Conservation (phyloP, 495 filamentous ascomycete species). For the Pseudevernia furfuracea region DNA sequence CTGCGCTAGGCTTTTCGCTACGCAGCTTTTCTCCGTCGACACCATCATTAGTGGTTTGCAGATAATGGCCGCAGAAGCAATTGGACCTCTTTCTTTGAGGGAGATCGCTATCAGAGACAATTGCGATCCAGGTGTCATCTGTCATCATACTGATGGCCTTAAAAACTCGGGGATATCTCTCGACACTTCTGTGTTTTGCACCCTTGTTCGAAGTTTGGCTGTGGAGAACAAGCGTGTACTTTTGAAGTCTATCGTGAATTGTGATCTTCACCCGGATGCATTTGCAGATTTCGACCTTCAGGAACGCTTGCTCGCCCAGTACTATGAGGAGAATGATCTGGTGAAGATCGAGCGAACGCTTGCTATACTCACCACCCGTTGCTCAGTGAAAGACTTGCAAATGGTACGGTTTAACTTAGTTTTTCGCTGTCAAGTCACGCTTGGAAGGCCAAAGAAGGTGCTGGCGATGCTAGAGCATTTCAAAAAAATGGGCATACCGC, state of each 20-base stretch:
- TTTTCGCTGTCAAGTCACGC: conserved; percentile 31
- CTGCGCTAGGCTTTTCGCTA: conserved; percentile 66
- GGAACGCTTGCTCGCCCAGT: conserved; percentile 45
- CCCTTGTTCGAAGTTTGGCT: conserved; percentile 52
- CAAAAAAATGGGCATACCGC: conserved; percentile 19
- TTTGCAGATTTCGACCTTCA: conserved; percentile 58
- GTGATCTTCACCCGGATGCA: conserved; percentile 68
- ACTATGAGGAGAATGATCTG: conserved; percentile 44
- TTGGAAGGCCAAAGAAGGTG: conserved; percentile 20
- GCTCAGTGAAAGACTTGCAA: conserved; percentile 21
- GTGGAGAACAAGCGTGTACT: conserved; percentile 45
- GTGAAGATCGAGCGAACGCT: conserved; percentile 47
- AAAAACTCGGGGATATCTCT: conserved; percentile 51
- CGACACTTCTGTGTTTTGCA: conserved; percentile 49
- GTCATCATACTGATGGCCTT: conserved; percentile 49
- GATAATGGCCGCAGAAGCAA: conserved; percentile 55
- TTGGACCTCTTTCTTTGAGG: conserved; percentile 66
- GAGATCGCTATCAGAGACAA: conserved; percentile 58
- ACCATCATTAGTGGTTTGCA: conserved; percentile 54
- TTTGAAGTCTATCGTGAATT: conserved; percentile 52
- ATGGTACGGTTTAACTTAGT: conserved; percentile 36
- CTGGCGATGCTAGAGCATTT: conserved; percentile 27
- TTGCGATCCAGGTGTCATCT: conserved; percentile 42
- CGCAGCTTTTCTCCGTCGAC: conserved; percentile 56
- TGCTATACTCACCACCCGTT: conserved; percentile 36